Evolutionary conservation across 2,329 filamentous ascomycete genomes (phyloP), one percentile per base, ranked within the genome.

Genomic region (Chaetomiaceae sp.): DNA sequence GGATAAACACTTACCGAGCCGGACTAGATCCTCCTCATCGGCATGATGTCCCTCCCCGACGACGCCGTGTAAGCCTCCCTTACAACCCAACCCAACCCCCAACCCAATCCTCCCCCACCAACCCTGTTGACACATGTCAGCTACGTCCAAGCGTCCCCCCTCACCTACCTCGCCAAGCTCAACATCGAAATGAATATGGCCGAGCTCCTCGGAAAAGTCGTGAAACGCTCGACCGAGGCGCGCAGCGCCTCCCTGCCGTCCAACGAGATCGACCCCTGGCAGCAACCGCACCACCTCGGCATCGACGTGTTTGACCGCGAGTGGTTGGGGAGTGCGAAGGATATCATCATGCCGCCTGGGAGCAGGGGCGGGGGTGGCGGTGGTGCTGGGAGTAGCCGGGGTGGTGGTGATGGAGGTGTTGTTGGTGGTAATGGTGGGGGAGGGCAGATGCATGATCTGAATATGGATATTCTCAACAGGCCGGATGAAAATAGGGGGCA

Each of bases 131-230:
- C n/a, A n/a, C n/a, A n/a, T n/a, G n/a, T n/a, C 31, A 65, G 64
- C 17, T 79, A 77, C 62, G 69, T 77, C 25, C 74, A 77, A 61
- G 74, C 77, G 59, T 74, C 77, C 52, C 73, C 74, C 0, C 64
- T 76, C 2, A 70, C 71, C 6, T 78, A 75, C 60, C 65, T 76
- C 20, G 65, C 75, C 55, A 79, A 79, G 57, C 67, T 79, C 22
- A 70, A 76, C 59, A 77, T 80, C 61, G 75, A 78, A 60, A 75
- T 79, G 70, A 73, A 71, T 48, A 75, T 79, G 71, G 75, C 76
- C 55, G 72, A 75, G 50, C 69, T 80, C 19, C 75, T 78, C 55
- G 71, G 64, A 19, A 72, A 71, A 57, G 65, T 71, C 36, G 67
- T 68, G 34, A 62, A 51, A 19, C 53, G 37, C 33, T 57, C 58